Base-by-base conservation (phyloP, 345 rosid species). In the Citrus inodora region DNA sequence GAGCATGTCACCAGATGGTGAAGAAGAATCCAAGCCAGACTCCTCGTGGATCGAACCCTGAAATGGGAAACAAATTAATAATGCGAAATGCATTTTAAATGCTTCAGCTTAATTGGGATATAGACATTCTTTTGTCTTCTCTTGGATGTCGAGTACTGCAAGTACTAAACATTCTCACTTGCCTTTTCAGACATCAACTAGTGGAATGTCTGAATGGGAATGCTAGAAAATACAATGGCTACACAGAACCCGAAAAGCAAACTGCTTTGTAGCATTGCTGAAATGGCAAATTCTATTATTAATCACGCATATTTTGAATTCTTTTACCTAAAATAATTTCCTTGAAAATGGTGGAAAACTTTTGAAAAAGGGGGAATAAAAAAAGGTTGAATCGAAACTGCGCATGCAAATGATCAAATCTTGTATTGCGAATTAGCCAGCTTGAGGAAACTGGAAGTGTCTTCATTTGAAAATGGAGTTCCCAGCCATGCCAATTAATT, bases 1-100 rank as follows among this genome's bases (percentile, higher is more conserved):
- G 28, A 93, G 90, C 90, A 95, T 92, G 79, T 95, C 97, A 24
- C 87, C 93, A 3, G 93, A 92, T n/a, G 95, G 91, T 24, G 97
- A 90, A 9, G 99, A 93, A 55, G 92, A 87, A 27, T 88, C 90
- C 90, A 91, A 81, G 24, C 87, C 89, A 21, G 87, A 66, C 37
- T 85, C 93, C 73, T 89, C 93, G 74, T 89, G 86, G 66, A 91
- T 81, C 74, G 89, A 83, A 60, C 90, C 90, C 92, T 89, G 61
- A 83, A 69, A 67, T 28, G 10, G 7, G 55, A 70, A 79, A 27
- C 25, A 56, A 38, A 17, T 4, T 58, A 21, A 64, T 19, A 67
- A 64, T 61, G 16, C 22, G 69, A 67, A 76, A 46, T 11, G 51
- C 14, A 3, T 46, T 46, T 46, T 11, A 46, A 46, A 77, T 56